Evolutionary conservation across 208 protist species (phyloP).

Genomic region (Spongospora subterranea): DNA sequence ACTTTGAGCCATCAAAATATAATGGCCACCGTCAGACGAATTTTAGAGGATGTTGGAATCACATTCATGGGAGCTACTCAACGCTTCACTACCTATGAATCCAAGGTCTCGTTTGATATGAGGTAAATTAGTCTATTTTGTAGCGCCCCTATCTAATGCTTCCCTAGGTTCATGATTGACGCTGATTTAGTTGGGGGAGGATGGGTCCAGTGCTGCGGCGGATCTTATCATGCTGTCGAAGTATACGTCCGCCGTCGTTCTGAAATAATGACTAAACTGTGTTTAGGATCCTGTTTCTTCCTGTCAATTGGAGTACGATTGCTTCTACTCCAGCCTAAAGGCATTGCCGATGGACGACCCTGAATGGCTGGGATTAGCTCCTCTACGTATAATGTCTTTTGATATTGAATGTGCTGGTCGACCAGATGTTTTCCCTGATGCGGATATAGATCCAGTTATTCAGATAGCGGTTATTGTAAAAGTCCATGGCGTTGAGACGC

Average conservation of each 20-base stretch:
- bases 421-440: constrained; percentile 96
- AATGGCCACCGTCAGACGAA: constrained; percentile 65
- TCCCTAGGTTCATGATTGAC: constrained; percentile 93
- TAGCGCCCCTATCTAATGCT: not conserved
- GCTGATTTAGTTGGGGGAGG: constrained; percentile 86
- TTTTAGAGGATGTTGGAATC: constrained; percentile 62
- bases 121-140: constrained; percentile 73
- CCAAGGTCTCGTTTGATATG: constrained; percentile 96
- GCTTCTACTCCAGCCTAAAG: constrained; percentile 80
- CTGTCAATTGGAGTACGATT: constrained; percentile 70
- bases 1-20: constrained; percentile 58
- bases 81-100: constrained; percentile 89
- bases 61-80: not conserved
- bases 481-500: constrained; percentile 68
- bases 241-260: not conserved
- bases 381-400: constrained; percentile 97
- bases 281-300: constrained; percentile 20
- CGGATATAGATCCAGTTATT: constrained; percentile 98
- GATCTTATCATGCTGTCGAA: too few relatives aligned
- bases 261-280: constrained; percentile 14
- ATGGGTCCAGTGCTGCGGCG: constrained; percentile 70
- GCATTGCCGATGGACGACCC: constrained; percentile 69
- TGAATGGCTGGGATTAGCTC: constrained; percentile 93
- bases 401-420: constrained; percentile 93
- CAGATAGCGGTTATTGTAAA: constrained; percentile 87